Evolutionary conservation across 176 grass and related monocot genomes (phyloP).

Genomic region (Phyllostachys edulis): DNA sequence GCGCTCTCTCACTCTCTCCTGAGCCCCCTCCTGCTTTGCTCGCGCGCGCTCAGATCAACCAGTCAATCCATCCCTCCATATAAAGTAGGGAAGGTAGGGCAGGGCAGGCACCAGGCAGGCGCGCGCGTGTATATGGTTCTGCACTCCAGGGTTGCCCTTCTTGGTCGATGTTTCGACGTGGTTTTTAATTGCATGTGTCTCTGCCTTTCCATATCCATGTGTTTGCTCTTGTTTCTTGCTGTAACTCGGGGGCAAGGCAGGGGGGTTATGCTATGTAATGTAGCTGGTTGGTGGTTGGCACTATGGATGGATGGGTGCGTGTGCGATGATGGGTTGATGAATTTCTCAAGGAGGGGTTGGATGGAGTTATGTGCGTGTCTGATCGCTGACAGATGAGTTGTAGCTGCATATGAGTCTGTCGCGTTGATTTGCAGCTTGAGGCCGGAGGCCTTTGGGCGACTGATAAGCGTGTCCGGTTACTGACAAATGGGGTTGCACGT

Average conservation of each 20-base stretch:
- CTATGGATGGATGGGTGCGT: background rate
- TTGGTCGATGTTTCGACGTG: slow-evolving; percentile 18
- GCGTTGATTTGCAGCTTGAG: background rate
- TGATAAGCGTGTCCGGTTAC: background rate
- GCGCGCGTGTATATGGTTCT: slow-evolving; percentile 18
- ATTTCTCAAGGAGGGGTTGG: background rate
- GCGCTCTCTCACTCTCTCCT: background rate
- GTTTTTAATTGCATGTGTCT: slow-evolving; percentile 24
- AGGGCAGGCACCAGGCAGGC: background rate
- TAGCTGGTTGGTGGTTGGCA: slow-evolving; percentile 16
- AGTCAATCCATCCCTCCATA: background rate
- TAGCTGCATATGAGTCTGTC: background rate
- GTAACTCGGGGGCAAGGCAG: background rate
- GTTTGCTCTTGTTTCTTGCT: slow-evolving; percentile 32
- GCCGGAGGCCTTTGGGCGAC: background rate
- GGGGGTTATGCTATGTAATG: background rate
- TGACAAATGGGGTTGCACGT: background rate
- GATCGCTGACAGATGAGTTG: slow-evolving; percentile 16
- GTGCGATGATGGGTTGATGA: background rate
- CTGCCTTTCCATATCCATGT: slow-evolving; percentile 32
- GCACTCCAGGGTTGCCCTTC: slow-evolving; percentile 49
- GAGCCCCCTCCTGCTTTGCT: background rate
- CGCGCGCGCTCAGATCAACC: background rate
- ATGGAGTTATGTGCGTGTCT: background rate
- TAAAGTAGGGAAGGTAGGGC: slow-evolving; percentile 9